Evolutionary conservation across 2,329 filamentous ascomycete genomes (phyloP).

Genomic region (Aspergillus ibericus): DNA sequence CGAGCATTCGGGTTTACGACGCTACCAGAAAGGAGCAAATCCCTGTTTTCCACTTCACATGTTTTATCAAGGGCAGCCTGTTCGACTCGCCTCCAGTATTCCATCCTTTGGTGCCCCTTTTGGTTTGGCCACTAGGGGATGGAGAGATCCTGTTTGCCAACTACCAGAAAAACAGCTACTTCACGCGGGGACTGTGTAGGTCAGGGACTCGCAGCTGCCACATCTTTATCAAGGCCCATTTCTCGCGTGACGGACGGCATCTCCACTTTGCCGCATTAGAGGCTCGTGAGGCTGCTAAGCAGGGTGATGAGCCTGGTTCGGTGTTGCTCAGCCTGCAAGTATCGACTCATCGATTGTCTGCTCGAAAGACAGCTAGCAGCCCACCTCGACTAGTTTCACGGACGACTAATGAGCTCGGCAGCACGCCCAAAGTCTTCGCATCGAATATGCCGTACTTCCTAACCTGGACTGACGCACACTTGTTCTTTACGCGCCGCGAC

Average conservation of each 20-base stretch:
- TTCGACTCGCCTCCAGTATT: constrained; percentile 6
- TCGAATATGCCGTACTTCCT: constrained; percentile 2
- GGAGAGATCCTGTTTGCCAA: constrained; percentile 6
- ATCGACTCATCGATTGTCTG: constrained; percentile 5
- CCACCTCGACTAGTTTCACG: constrained; percentile 1
- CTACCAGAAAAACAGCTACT: not conserved
- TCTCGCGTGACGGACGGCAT: not conserved
- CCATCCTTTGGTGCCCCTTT: not conserved
- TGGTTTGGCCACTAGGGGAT: constrained; percentile 1
- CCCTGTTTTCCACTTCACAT: not conserved
- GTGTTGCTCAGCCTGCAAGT: not conserved
- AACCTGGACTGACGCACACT: constrained; percentile 4
- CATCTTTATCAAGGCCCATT: not conserved
- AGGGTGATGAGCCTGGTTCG: not conserved
- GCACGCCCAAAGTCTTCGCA: not conserved
- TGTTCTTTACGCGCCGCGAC: not conserved
- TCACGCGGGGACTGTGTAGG: not conserved
- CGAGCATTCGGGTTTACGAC: not conserved
- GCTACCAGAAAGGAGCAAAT: not conserved
- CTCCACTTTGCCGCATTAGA: constrained; percentile 7
- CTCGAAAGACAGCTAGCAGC: constrained; percentile 1
- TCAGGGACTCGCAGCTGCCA: constrained; percentile 1
- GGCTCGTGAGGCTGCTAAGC: not conserved
- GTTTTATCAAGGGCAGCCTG: not conserved
- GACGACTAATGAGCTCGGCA: constrained; percentile 1